Evolutionary conservation across 805 yeast genomes (phyloP), one percentile per base, ranked within the genome.

Genomic region (Naumovozyma baii): DNA sequence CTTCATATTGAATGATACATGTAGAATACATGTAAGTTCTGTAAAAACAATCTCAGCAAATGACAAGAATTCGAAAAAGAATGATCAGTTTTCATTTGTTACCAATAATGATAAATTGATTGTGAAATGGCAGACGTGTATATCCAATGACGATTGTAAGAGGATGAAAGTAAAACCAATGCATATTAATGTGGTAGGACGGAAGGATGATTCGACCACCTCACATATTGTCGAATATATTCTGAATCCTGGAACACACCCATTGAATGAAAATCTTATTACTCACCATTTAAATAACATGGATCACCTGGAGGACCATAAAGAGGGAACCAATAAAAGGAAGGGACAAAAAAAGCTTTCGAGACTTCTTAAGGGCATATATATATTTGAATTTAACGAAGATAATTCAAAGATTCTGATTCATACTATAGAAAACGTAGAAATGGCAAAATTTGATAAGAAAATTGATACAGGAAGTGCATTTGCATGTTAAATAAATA

Each of bases 341-440:
- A 22, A 31, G 14, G 25, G 22, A 25, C 17, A 13, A 10, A 31
- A 22, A 3, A 31, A 33, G 4, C 35, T 37, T 14, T 45, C 40
- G 30, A 40, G 34, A 30, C 40, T 34, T 29, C 39, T 34, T 25
- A 46, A 14, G 40, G 90, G 88, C 1, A 55, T 77, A 2, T 81
- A 81, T 50, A 67, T 79, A 5, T 80, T 80, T 52, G 88, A 81
- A 51, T 63, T 82, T 41, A 74, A 70, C 49, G 68, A 68, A 18
- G 61, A 64, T n/a, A 77, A 78, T 52, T 69, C 73, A 41, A 55
- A 65, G 43, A 73, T 82, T 26, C 34, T 66, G 5, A 83, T 76
- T 4, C 84, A 80, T 52, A 77, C 83, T 2, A 68, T 82, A 25
- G 90, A 82, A 48, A 72, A 78, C 48, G 67, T 82, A 40, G 80